Evolutionary conservation across 2,329 filamentous ascomycete genomes (phyloP).

Genomic region (Triangularia setosa): DNA sequence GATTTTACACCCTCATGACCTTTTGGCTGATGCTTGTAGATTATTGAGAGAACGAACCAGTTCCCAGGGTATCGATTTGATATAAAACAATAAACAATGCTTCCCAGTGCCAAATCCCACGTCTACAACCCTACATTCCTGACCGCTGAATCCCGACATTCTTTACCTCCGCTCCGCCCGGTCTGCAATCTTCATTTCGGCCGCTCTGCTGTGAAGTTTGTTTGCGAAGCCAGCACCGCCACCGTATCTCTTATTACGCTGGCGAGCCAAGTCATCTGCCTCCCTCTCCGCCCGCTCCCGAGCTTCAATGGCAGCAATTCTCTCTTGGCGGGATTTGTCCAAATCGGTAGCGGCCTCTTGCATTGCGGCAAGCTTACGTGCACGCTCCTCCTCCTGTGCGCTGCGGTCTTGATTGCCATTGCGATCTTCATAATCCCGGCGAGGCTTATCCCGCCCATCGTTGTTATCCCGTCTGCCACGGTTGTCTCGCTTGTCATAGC

Average conservation of each 20-base stretch:
- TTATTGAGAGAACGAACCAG: background rate
- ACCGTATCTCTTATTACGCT: slow-evolving; percentile 55
- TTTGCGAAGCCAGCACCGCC: slow-evolving; percentile 63
- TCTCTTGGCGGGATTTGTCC: slow-evolving; percentile 64
- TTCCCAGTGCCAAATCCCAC: background rate
- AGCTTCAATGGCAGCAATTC: slow-evolving; percentile 63
- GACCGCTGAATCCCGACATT: background rate
- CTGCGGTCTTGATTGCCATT: slow-evolving; percentile 22
- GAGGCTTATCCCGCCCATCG: slow-evolving; percentile 19
- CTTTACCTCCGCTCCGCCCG: slow-evolving; percentile 35
- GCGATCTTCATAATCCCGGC: slow-evolving; percentile 13
- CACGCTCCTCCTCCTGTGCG: slow-evolving; percentile 53
- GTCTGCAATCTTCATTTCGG: slow-evolving; percentile 48
- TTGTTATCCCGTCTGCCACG: slow-evolving; percentile 5
- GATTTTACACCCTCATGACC: background rate
- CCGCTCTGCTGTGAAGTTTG: slow-evolving; percentile 57
- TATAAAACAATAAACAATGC: background rate
- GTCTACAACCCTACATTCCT: background rate
- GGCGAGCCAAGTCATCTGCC: slow-evolving; percentile 61
- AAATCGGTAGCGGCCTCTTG: slow-evolving; percentile 66
- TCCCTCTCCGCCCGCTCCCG: slow-evolving; percentile 62
- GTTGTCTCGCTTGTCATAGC: background rate
- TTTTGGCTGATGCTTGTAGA: too few relatives aligned
- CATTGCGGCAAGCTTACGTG: slow-evolving; percentile 68
- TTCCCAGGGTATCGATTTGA: background rate